Percentiles rank a stretch among this genome's conserved stretches.
Conservation (phyloP, 1,139 yeast species). For the Geotrichum histeridarum region DNA sequence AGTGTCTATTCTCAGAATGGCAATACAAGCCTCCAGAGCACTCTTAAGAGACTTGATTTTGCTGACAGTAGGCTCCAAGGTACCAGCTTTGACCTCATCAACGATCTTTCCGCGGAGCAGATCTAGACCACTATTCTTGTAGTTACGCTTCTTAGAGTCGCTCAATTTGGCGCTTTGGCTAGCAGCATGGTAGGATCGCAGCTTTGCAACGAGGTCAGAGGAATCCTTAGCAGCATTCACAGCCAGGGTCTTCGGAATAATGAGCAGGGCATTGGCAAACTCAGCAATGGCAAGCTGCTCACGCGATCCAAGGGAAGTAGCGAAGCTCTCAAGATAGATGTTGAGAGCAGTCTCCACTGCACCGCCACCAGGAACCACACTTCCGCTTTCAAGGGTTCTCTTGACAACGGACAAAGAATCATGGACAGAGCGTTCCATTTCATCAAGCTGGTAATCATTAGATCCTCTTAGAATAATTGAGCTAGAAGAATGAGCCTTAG, state of each 20-base stretch:
- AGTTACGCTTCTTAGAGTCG: constrained; percentile 76
- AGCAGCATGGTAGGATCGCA: constrained; percentile 95
- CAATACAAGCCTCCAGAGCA: constrained; percentile 96
- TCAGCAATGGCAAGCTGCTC: constrained; percentile 98
- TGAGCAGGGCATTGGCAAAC: constrained; percentile 82
- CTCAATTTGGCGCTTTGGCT: constrained; percentile 80
- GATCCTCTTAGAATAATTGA: constrained; percentile 94
- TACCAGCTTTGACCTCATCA: constrained; percentile 79
- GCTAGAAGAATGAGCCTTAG: constrained; percentile 87
- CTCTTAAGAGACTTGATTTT: constrained; percentile 89
- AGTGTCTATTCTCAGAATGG: constrained; percentile 94
- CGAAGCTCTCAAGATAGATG: constrained; percentile 92
- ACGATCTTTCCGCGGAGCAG: constrained; percentile 86
- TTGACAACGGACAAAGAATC: constrained; percentile 94
- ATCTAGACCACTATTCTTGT: constrained; percentile 89
- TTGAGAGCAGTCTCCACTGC: constrained; percentile 96
- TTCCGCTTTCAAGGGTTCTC: constrained; percentile 90
- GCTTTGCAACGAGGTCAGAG: constrained; percentile 86
- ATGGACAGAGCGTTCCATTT: constrained; percentile 95
- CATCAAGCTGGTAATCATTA: constrained; percentile 92
- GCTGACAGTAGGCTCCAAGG: constrained; percentile 90
- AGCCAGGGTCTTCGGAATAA: constrained; percentile 95
- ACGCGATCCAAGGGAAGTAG: constrained; percentile 95
- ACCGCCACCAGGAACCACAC: constrained; percentile 98
- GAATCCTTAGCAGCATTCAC: constrained; percentile 98